phyloP scores from a whole-genome alignment of 1,284 basidiomycete species.

The Sanguinoderma infundibulare region DNA sequence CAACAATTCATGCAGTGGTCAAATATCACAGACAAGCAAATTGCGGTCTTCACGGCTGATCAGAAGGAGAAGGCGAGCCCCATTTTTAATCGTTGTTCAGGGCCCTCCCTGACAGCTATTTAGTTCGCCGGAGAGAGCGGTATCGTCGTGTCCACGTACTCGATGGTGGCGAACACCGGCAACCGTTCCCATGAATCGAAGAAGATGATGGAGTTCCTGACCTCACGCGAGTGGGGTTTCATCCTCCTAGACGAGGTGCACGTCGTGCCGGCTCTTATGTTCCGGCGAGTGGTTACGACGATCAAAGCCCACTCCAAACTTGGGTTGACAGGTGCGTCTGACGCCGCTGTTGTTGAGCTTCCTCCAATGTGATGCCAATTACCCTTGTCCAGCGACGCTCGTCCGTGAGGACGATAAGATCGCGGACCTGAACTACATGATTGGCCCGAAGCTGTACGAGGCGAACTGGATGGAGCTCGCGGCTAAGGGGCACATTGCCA shows the following conservation, averaged over 20 bases:
- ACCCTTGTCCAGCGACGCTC: slow-evolving; percentile 73
- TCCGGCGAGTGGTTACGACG: slow-evolving; percentile 92
- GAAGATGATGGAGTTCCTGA: slow-evolving; percentile 99
- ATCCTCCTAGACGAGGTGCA: slow-evolving; percentile 96
- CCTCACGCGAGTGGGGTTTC: slow-evolving; percentile 94
- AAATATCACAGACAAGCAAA: slow-evolving; percentile 93
- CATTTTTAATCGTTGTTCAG: slow-evolving; percentile 11
- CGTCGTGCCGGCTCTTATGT: slow-evolving; percentile 97
- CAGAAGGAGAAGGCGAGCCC: slow-evolving; percentile 89
- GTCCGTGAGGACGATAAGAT: slow-evolving; percentile 99
- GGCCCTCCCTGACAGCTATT: slow-evolving; percentile 1
- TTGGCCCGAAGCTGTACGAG: slow-evolving; percentile 99
- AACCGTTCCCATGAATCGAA: slow-evolving; percentile 96
- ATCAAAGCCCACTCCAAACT: slow-evolving; percentile 98
- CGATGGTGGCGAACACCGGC: slow-evolving; percentile 97
- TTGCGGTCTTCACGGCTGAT: slow-evolving; percentile 94
- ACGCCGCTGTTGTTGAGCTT: neutral
- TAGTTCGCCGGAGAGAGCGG: slow-evolving; percentile 94
- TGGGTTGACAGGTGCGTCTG: slow-evolving; percentile 78
- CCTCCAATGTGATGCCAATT: slow-evolving; percentile 1
- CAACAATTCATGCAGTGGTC: slow-evolving; percentile 98
- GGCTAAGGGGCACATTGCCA: slow-evolving; percentile 98
- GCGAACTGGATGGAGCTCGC: slow-evolving; percentile 99
- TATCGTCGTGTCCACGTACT: slow-evolving; percentile 97
- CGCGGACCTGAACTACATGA: slow-evolving; percentile 97